Evolutionary conservation across 768 basidiomycete species (phyloP), one percentile per base, ranked within the genome.

Genomic region (Lentinula aciculospora): DNA sequence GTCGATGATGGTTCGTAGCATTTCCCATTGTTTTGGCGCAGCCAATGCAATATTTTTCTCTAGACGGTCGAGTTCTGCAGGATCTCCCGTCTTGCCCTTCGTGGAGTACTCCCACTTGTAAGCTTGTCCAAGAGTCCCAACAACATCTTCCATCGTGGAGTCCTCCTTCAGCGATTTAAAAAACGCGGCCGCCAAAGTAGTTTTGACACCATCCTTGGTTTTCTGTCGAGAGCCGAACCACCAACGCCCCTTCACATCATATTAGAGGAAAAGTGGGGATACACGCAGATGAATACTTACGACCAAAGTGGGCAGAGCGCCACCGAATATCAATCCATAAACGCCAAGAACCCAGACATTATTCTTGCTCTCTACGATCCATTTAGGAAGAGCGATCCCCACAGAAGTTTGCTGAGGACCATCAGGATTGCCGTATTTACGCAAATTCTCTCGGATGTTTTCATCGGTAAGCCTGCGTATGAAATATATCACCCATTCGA

Each of bases 361-460:
- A 72, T 98, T 97, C 66, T 91, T 83, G 40, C 90, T 83, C 65
- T 94, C 94, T 50, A 99, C 80, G 56, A 99, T 85, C 94, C 95
- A 98, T 56, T 83, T 78, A 0, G 97, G 97, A 4, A 99, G 76
- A 0, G 97, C 97, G 62, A 99, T 95, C 53, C 95, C 95, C 82
- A 94, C 92, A 15, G 89, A 85, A 28, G 95, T 78, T 66, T 93
- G 89, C 68, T 98, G 94, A n/a, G 92, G 88, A 6, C 97, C 97
- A 69, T 99, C 97, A 0, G 97, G 97, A 67, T 99, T 89, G 2
- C 94, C 94, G 62, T 90, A 98, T 36, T 86, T 76, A 63, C 89
- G 84, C 75, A 86, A 85, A 71, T 99, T 99, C 65, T 88, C 84
- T 40, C 94, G 90, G 55, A 94, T 94, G 4, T 82, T 87, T 67